Evolutionary conservation across 2,329 filamentous ascomycete species (phyloP).

Genomic region (Catunica adiposa): DNA sequence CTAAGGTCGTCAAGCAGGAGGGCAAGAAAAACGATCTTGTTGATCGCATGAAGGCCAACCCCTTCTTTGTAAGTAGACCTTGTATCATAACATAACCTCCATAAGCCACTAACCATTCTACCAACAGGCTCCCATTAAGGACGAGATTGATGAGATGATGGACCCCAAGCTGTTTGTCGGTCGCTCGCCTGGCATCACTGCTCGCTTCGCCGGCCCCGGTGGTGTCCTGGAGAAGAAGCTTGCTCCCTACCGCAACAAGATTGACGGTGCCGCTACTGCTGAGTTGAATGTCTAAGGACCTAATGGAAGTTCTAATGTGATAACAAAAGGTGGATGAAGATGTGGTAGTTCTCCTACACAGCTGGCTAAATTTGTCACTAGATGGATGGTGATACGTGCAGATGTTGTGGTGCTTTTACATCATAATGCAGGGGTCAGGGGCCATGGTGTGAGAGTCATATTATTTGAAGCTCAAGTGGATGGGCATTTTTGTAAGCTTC

Average conservation of each 20-base stretch:
- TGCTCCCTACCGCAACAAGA: conserved; percentile 23
- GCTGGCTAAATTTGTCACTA: not conserved
- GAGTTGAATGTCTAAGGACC: conserved; percentile 24
- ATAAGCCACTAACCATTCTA: not conserved
- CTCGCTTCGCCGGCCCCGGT: conserved; percentile 27
- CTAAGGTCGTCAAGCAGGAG: conserved; percentile 37
- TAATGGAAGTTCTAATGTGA: not conserved
- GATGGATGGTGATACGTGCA: not conserved
- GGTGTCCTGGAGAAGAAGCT: conserved; percentile 26
- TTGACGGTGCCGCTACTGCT: conserved; percentile 22
- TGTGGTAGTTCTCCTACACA: not conserved
- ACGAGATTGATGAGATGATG: conserved; percentile 51
- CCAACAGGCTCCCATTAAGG: conserved; percentile 38
- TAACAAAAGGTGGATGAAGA: not conserved
- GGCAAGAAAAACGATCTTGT: conserved; percentile 56
- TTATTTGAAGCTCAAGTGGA: not conserved
- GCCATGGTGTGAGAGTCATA: not conserved
- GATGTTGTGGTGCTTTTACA: not conserved
- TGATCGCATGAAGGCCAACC: conserved; percentile 52
- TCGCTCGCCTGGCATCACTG: conserved; percentile 29
- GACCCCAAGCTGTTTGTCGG: conserved; percentile 39
- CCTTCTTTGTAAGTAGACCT: conserved; percentile 44
- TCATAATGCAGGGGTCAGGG: conserved; percentile 2
- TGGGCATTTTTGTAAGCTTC: too few species aligned
- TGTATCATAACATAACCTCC: not conserved